Evolutionary conservation across 1,284 basidiomycete species (phyloP), one percentile per base, ranked within the genome.

Genomic region (Prillingera fragicola): DNA sequence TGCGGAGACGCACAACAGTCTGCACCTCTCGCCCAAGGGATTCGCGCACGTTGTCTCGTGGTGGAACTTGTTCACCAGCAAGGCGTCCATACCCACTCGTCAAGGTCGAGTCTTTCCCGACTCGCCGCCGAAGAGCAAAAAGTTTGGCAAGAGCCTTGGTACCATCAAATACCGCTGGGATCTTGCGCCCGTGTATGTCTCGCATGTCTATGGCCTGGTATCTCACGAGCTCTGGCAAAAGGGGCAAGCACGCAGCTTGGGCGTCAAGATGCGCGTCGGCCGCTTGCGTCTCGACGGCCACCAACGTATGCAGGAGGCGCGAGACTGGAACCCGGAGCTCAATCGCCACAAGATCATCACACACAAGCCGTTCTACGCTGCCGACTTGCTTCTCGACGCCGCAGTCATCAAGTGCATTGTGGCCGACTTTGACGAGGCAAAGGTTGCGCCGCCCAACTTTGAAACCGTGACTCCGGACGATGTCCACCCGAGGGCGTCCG

Each of bases 41-140:
- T 92, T 91, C 60, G 78, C 87, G 5, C 88, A 92, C 66, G 97
- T 98, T 71, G 89, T 84, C 79, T 78, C 84, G 0, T 97, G 92
- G 92, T 92, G 86, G 80, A 75, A 63, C 27, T 74, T 94, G 9
- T 97, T 97, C 65, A 84, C 87, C 60, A 77, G 82, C 43, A 80
- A 78, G 5, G 73, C 92, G 55, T 82, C 85, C 2, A 74, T 95
- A 13, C 91, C 91, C 0, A 86, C 94, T 36, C 83, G 90, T 5
- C 85, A 90, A 57, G 94, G 94, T 19, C 75, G 73, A 6, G 81
- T 87, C 23, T 94, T 88, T 70, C 84, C 85, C 1, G 75, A 78
- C 35, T 75, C 77, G 9, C 81, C 83, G 15, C 78, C 78, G 3
- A 78, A 83, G 7, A 87, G 89, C 1, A 87, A 88, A 21, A 96